A percentile compares a stretch with the other conserved stretches of the same genome.
Evolutionary conservation across 352 stramenopile genomes (phyloP).

Genomic region (Pythium volutum): DNA sequence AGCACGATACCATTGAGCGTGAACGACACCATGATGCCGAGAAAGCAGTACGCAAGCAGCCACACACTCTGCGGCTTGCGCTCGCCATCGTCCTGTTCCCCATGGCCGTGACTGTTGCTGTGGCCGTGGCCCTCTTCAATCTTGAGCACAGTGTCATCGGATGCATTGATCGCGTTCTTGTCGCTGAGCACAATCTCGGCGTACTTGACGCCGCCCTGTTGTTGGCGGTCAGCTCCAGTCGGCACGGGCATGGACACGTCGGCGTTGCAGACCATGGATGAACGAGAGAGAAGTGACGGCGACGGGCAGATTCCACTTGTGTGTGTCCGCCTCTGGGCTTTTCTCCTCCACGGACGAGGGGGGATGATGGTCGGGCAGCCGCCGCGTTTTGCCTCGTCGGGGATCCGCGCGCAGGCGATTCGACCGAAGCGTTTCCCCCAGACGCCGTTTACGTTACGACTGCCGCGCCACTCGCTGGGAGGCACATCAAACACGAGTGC

Average conservation of each 20-base stretch:
- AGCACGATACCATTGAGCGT: conserved; percentile 78
- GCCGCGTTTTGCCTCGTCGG: neutral
- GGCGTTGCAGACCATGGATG: conserved; percentile 47
- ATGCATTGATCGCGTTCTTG: conserved; percentile 33
- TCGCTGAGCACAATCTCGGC: conserved; percentile 57
- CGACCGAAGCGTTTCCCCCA: conserved; percentile 7
- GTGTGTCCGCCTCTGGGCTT: conserved; percentile 9
- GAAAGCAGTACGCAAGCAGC: conserved; percentile 72
- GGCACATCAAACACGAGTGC: conserved; percentile 10
- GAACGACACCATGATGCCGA: conserved; percentile 84
- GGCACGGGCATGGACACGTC: conserved; percentile 26
- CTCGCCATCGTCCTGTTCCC: conserved; percentile 7
- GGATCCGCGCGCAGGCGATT: neutral
- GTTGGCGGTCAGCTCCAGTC: conserved; percentile 8
- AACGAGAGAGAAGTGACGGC: neutral
- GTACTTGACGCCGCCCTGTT: conserved; percentile 39
- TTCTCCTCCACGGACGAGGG: neutral
- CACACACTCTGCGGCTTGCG: conserved; percentile 34
- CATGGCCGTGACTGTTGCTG: conserved; percentile 7
- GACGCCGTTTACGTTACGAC: conserved; percentile 18
- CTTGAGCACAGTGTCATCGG: conserved; percentile 27
- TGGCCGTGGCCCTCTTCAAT: conserved; percentile 19
- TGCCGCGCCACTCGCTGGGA: conserved; percentile 19
- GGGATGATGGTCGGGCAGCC: conserved; percentile 6
- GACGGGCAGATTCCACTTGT: conserved; percentile 21